Evolutionary conservation across 192 early-diverging fungal genomes (phyloP).

Genomic region (Mortierella hygrophila): DNA sequence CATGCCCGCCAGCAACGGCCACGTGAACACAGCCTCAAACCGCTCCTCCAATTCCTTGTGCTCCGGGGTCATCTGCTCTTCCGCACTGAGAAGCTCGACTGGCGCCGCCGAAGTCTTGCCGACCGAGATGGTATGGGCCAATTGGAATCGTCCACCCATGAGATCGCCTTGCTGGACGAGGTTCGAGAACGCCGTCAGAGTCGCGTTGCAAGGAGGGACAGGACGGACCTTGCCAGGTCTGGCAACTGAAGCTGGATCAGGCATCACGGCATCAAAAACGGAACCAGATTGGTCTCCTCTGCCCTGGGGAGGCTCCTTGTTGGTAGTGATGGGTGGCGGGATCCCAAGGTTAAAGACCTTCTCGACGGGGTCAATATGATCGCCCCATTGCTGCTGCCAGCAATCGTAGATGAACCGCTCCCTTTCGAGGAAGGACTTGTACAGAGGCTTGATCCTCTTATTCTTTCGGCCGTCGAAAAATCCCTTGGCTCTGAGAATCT

Average conservation of each 20-base stretch:
- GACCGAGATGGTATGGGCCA: not conserved
- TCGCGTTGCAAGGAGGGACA: constrained; percentile 40
- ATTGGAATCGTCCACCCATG: constrained; percentile 9
- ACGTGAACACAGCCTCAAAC: constrained; percentile 43
- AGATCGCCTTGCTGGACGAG: constrained; percentile 22
- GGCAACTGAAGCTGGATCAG: constrained; percentile 7
- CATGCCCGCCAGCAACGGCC: constrained; percentile 50
- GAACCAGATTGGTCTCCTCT: not conserved
- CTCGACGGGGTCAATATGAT: constrained; percentile 30
- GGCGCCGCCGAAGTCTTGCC: not conserved
- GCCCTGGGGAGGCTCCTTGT: not conserved
- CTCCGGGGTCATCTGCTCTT: constrained; percentile 29
- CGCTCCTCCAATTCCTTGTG: constrained; percentile 33
- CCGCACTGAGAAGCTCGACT: not conserved
- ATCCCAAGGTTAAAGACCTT: constrained; percentile 48
- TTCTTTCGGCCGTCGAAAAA: not conserved
- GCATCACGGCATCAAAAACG: not conserved
- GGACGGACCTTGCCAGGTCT: constrained; percentile 35
- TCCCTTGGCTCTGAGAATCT: not conserved
- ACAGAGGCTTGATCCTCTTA: not conserved
- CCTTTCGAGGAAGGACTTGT: not conserved
- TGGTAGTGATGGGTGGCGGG: constrained; percentile 5
- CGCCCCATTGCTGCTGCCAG: constrained; percentile 26
- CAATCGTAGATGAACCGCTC: constrained; percentile 29
- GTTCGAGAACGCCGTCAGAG: constrained; percentile 18